Base-by-base conservation (phyloP, 1,139 yeast genomes). In the Suhomyces yuchorum region DNA sequence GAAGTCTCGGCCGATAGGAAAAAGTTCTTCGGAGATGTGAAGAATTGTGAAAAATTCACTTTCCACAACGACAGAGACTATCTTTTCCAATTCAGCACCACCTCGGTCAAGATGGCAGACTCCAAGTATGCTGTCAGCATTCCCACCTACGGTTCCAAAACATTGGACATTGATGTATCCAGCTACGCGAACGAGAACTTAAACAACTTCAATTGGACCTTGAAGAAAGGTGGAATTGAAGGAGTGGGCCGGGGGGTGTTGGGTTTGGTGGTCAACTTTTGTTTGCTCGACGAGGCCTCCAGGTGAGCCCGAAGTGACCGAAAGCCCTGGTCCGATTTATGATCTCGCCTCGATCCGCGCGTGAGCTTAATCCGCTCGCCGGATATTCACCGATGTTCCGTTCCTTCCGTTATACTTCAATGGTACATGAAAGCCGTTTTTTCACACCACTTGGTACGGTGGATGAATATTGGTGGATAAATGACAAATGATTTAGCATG, bases 181-280 rank as follows among this genome's bases (percentile, higher is more conserved):
- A 62, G 60, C 37, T 75, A 70, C 51, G 77, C 78, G 36, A 74
- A 75, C 49, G 78, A 74, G 5, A 63, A 65, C 9, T 60, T 76
- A 49, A 61, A 75, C 55, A 75, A 74, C 52, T 73, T 75, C 59
- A 75, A 76, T 51, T 76, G 77, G 77, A 65, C 70, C 4, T 56
- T 76, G 40, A 75, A 75, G 55, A 57, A 61, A 38, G 70, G 71
- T 3, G 78, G 78, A 1, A 58, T 55, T 44, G 75, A 70, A 6
- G 75, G 73, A 1, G 75, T 71, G 2, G 72, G 68, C 3, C 51
- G 54, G 12, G 79, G 79, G 0, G 56, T 51, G 7, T 50, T 65
- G 23, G 80, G 78, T 0, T 60, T 75, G 51, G 67, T 73, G 1
- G 59, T 75, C 26, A 75, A 75, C 48, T 75, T 75, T 56, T 65